A percentile compares a stretch with the other conserved stretches of the same genome.
Conservation (phyloP, 1,284 basidiomycete species). For the Tilletia horrida region DNA sequence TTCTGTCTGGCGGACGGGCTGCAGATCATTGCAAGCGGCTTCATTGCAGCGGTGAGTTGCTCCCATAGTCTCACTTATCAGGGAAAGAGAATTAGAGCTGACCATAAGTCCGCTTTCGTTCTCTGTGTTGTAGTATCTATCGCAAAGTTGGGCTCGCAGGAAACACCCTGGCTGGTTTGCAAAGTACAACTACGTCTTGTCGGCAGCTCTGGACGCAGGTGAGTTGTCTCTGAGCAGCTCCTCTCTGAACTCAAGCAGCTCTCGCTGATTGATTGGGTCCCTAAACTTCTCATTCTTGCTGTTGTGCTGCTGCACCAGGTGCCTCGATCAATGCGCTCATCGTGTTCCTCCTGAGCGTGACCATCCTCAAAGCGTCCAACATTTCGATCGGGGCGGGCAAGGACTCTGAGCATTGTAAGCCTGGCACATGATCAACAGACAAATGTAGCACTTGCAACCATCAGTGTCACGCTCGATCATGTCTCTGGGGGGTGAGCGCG, state of each 20-base stretch:
- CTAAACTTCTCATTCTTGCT: neutral
- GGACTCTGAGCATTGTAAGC: slow-evolving; percentile 32
- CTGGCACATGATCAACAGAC: slow-evolving; percentile 9
- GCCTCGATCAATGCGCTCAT: slow-evolving; percentile 57
- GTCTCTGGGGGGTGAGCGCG: no score
- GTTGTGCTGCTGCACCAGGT: slow-evolving; percentile 16
- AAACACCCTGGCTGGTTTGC: slow-evolving; percentile 48
- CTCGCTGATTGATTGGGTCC: neutral
- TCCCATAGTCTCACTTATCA: no score
- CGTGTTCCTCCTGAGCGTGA: slow-evolving; percentile 56
- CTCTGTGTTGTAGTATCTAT: slow-evolving; percentile 29
- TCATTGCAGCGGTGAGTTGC: slow-evolving; percentile 50
- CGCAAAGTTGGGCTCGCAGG: slow-evolving; percentile 56
- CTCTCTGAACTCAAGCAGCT: neutral
- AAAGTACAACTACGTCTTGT: slow-evolving; percentile 50
- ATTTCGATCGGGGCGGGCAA: slow-evolving; percentile 29
- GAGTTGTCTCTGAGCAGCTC: slow-evolving; percentile 35
- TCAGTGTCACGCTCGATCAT: no score
- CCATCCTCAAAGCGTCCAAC: slow-evolving; percentile 40
- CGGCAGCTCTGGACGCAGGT: slow-evolving; percentile 59
- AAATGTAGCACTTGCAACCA: no score
- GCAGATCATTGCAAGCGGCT: slow-evolving; percentile 57
- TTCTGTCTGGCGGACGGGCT: no score
- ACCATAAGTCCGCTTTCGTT: no score
- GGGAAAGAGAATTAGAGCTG: no score